These are phyloP conservation scores for Pulveroboletus sp. DNA, from an alignment of 768 basidiomycete species.

Conservation along the genomic window DNA sequence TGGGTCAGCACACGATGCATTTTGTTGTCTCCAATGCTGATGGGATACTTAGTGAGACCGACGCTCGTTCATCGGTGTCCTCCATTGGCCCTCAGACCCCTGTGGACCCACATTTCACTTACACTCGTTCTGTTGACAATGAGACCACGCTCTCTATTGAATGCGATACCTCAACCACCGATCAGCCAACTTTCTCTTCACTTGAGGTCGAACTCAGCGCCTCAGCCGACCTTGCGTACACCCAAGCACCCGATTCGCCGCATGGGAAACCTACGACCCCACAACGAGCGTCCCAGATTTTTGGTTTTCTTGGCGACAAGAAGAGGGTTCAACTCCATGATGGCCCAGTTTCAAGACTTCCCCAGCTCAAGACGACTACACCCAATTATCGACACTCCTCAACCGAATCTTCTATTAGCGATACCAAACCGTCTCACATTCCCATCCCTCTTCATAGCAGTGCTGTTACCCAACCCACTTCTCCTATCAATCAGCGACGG, in stretches of 20 bases:
- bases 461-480: conserved; percentile 13
- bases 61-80: conserved; percentile 38
- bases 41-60: conserved; percentile 39
- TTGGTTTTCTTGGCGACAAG: conserved; percentile 60
- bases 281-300: conserved; percentile 70
- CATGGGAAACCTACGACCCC: conserved; percentile 49
- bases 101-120: conserved; percentile 36
- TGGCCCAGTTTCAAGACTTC: conserved; percentile 33
- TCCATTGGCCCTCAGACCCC: conserved; percentile 56
- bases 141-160: conserved; percentile 43
- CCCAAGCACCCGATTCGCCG: conserved; percentile 22
- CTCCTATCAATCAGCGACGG: conserved; percentile 9
- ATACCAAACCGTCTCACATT: conserved; percentile 21
- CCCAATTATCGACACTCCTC: conserved; percentile 23
- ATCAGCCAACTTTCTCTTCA: conserved; percentile 53
- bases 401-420: conserved; percentile 22
- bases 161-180: conserved; percentile 39
- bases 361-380: conserved; percentile 25
- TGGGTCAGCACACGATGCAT: conserved; percentile 40
- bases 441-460: conserved; percentile 10
- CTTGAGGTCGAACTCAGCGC: conserved; percentile 72
- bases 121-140: conserved; percentile 36
- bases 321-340: conserved; percentile 37
- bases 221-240: conserved; percentile 36
- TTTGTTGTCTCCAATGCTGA: conserved; percentile 9